Conservation (phyloP, 176 grass and related monocot species). For the Rhynchospora tenuis region DNA sequence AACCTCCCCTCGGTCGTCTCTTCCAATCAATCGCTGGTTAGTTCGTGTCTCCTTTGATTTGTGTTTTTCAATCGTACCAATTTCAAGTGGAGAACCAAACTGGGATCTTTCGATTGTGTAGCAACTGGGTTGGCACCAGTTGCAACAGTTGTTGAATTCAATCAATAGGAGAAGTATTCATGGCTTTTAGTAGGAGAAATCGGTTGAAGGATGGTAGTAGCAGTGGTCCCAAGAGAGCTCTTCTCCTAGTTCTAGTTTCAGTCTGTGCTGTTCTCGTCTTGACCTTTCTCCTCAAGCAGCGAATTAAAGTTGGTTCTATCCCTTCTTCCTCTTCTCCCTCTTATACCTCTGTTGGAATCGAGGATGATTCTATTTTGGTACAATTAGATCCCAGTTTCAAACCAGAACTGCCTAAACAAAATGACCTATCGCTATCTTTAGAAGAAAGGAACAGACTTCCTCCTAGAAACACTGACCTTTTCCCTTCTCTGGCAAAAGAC, state of each 20-base stretch:
- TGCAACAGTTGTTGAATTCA: neutral
- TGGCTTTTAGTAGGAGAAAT: constrained; percentile 17
- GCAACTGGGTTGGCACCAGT: neutral
- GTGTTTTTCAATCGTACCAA: neutral
- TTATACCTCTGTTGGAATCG: neutral
- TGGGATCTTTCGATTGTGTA: constrained; percentile 2
- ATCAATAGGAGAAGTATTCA: neutral
- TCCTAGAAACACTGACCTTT: constrained; percentile 53
- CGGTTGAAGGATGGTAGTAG: constrained; percentile 22
- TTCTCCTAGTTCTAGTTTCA: constrained; percentile 35
- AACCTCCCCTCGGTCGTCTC: neutral
- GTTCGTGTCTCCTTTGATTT: neutral
- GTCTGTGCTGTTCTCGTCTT: constrained; percentile 49
- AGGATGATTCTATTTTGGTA: constrained; percentile 29
- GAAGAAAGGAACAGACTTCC: constrained; percentile 58
- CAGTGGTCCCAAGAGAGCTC: constrained; percentile 28
- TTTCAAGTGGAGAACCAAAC: neutral
- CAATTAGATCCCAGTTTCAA: constrained; percentile 51
- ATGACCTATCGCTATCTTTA: constrained; percentile 63
- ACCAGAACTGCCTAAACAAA: constrained; percentile 59
- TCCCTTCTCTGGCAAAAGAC: constrained; percentile 42
- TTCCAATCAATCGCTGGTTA: neutral
- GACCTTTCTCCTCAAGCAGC: constrained; percentile 48
- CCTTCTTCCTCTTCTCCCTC: neutral
- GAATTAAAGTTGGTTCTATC: neutral